Evolutionary conservation across 257 asterid genomes (phyloP).

Genomic region (Gardenia jasminoides): DNA sequence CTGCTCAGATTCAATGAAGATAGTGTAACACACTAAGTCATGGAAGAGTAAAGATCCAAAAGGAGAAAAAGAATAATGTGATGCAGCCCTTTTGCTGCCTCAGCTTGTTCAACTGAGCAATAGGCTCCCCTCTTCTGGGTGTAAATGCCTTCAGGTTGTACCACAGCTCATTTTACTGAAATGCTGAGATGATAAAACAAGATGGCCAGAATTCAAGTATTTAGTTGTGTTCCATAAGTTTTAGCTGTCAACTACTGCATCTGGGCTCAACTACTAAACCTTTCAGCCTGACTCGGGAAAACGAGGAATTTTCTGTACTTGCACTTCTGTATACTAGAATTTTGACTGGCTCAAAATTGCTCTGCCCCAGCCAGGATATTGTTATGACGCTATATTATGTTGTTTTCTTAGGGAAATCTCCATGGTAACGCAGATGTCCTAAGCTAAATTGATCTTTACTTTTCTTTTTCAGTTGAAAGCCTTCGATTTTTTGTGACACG

Average conservation of each 20-base stretch:
- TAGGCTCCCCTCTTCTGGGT: neutral
- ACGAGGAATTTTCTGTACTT: neutral
- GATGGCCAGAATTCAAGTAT: neutral
- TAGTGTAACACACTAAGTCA: conserved; percentile 32
- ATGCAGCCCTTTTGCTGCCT: conserved; percentile 16
- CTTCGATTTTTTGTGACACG: no score
- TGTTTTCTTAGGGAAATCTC: neutral
- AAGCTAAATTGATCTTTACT: neutral
- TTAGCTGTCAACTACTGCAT: neutral
- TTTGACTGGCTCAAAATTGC: neutral
- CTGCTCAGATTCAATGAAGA: conserved; percentile 29
- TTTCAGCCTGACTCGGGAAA: neutral
- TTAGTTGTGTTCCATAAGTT: neutral
- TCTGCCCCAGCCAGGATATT: neutral
- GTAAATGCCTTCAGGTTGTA: neutral
- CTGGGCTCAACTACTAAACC: neutral
- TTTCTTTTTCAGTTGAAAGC: neutral
- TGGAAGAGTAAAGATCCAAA: conserved; percentile 16
- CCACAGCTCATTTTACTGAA: neutral
- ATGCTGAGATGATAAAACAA: neutral
- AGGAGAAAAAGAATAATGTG: conserved; percentile 16
- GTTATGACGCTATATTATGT: neutral
- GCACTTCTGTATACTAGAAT: neutral
- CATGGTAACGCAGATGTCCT: neutral
- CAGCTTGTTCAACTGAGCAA: neutral